A percentile compares a stretch with the other conserved stretches of the same genome.
phyloP scores from a whole-genome alignment of 2,329 filamentous ascomycete species.

The Didymella pomorum region DNA sequence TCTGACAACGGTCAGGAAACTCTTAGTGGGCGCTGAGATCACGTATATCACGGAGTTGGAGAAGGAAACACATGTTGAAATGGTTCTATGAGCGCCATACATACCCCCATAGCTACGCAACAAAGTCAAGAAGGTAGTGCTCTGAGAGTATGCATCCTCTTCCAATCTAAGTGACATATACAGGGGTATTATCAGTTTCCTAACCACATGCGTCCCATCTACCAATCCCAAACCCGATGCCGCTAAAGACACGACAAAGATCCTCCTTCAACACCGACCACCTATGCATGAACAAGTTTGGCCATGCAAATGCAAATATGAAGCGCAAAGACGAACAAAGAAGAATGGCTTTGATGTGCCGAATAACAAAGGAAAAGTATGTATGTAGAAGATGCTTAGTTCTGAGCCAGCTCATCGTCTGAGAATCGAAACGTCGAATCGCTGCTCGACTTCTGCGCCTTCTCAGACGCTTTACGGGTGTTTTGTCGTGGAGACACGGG shows the following conservation, averaged over 20 bases:
- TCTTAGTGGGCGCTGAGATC: neutral
- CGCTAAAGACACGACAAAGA: conserved; percentile 16
- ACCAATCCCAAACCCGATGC: conserved; percentile 16
- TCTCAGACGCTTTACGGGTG: conserved; percentile 10
- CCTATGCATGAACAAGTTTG: neutral
- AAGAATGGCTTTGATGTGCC: neutral
- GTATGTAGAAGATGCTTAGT: neutral
- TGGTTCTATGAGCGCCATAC: neutral
- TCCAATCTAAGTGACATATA: conserved; percentile 20
- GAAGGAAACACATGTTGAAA: neutral
- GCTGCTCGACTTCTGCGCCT: conserved; percentile 2
- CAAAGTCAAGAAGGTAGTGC: neutral
- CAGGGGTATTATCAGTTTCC: conserved; percentile 20
- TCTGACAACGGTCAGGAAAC: no score
- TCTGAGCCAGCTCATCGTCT: conserved; percentile 14
- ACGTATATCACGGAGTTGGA: no score
- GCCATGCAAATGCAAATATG: conserved; percentile 13
- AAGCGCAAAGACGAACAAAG: conserved; percentile 3
- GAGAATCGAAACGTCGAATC: conserved; percentile 17
- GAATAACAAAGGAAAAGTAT: conserved; percentile 10
- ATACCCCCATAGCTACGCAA: neutral
- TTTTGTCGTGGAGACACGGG: conserved; percentile 14
- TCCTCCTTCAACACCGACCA: conserved; percentile 9
- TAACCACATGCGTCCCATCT: conserved; percentile 15
- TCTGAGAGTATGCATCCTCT: conserved; percentile 3